phyloP scores from a whole-genome alignment of 352 stramenopile species.

The Globisporangium polare region DNA sequence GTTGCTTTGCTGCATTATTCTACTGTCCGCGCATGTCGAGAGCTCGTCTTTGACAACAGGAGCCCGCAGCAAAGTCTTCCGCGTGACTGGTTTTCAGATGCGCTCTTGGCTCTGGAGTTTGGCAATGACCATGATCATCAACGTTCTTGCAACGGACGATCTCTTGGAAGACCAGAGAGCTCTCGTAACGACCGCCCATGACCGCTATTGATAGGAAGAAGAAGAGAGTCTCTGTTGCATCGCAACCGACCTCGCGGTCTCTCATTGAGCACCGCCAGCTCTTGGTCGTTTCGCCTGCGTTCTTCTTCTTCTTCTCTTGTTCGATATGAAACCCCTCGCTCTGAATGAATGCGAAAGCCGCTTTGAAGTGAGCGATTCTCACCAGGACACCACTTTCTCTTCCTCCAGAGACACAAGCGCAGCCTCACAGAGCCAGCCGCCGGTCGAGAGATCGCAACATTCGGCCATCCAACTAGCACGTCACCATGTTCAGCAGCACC shows the following conservation, averaged over 20 bases:
- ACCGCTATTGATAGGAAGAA: background rate
- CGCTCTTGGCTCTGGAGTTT: too few species aligned
- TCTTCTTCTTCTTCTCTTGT: background rate
- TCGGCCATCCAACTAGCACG: background rate
- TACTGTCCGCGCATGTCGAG: too few species aligned
- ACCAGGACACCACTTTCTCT: background rate
- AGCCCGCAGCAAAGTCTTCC: too few species aligned
- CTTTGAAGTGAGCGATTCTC: background rate
- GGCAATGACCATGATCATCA: too few species aligned
- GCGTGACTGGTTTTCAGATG: too few species aligned
- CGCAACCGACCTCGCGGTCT: too few species aligned
- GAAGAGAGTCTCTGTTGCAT: background rate
- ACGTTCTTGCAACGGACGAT: too few species aligned
- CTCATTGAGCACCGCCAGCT: too few species aligned
- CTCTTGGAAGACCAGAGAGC: too few species aligned
- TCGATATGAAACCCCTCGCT: background rate
- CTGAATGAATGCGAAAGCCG: background rate
- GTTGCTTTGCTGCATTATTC: background rate
- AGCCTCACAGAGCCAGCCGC: background rate
- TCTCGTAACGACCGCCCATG: background rate
- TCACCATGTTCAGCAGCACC: slow-evolving; percentile 5
- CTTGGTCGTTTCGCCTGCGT: background rate
- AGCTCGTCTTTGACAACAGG: too few species aligned
- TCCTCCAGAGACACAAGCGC: background rate
- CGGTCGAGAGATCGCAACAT: background rate